Evolutionary conservation across 495 filamentous ascomycete genomes (phyloP).

Genomic region (Daldinia vernicosa): DNA sequence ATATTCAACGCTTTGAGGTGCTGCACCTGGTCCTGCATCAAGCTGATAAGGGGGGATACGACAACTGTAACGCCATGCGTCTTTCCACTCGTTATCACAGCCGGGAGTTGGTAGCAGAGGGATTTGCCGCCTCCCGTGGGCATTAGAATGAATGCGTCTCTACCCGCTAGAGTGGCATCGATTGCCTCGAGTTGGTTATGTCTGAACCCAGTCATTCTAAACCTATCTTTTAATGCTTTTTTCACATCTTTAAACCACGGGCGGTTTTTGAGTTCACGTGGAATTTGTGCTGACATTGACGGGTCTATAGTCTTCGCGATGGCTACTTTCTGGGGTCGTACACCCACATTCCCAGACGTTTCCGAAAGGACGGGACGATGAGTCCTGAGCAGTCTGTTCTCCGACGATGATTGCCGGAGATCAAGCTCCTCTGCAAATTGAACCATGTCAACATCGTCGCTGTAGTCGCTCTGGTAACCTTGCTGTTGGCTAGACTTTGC

Average conservation of each 20-base stretch:
- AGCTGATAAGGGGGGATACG: slow-evolving; percentile 89
- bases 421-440: slow-evolving; percentile 68
- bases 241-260: slow-evolving; percentile 90
- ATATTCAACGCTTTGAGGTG: slow-evolving; percentile 81
- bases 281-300: slow-evolving; percentile 43
- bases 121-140: slow-evolving; percentile 98
- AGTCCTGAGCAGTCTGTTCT: slow-evolving; percentile 25
- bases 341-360: slow-evolving; percentile 49
- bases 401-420: slow-evolving; percentile 49
- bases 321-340: slow-evolving; percentile 44
- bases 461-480: slow-evolving; percentile 71
- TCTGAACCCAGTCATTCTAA: slow-evolving; percentile 84
- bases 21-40: slow-evolving; percentile 95
- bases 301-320: slow-evolving; percentile 41
- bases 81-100: slow-evolving; percentile 79
- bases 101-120: slow-evolving; percentile 94
- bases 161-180: slow-evolving; percentile 85
- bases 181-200: slow-evolving; percentile 95
- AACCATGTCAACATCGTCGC: slow-evolving; percentile 75
- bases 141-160: slow-evolving; percentile 95
- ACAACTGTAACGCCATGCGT: slow-evolving; percentile 91
- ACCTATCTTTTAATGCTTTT: slow-evolving; percentile 76
- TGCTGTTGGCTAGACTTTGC: slow-evolving; percentile 33
- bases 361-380: slow-evolving; percentile 49
- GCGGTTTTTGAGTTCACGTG: slow-evolving; percentile 56